Percentiles rank a stretch among this genome's conserved stretches.
phyloP scores from a whole-genome alignment of 2,329 filamentous ascomycete genomes.

The Aureobasidium namibiae region DNA sequence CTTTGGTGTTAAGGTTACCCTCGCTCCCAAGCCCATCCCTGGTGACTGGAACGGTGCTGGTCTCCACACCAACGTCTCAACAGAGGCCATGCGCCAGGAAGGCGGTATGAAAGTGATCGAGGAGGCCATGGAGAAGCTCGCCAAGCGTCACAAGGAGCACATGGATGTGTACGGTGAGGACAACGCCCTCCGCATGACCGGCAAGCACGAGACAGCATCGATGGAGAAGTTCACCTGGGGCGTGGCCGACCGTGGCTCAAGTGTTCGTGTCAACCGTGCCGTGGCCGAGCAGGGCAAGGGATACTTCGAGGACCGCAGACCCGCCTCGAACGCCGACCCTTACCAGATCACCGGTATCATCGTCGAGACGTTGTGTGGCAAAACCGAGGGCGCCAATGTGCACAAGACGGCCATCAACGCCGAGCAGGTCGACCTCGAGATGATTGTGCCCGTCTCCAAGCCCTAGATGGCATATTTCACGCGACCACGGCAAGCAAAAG shows the following conservation, averaged over 20 bases:
- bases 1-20: slow-evolving; percentile 90
- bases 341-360: slow-evolving; percentile 79
- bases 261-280: slow-evolving; percentile 84
- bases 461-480: slow-evolving; percentile 19
- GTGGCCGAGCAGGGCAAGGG: slow-evolving; percentile 81
- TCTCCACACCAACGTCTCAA: slow-evolving; percentile 91
- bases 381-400: slow-evolving; percentile 41
- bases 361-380: slow-evolving; percentile 57
- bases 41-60: slow-evolving; percentile 97
- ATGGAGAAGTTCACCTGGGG: slow-evolving; percentile 93
- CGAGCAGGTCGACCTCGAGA: slow-evolving; percentile 29
- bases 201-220: slow-evolving; percentile 83
- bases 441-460: slow-evolving; percentile 24
- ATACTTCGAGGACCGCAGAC: slow-evolving; percentile 69
- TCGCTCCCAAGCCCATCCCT: slow-evolving; percentile 90
- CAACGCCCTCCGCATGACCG: slow-evolving; percentile 90
- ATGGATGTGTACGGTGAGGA: slow-evolving; percentile 93
- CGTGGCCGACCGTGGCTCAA: slow-evolving; percentile 90
- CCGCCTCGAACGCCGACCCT: slow-evolving; percentile 76
- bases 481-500: slow-evolving; percentile 5
- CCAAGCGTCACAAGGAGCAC: slow-evolving; percentile 43
- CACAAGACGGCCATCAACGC: slow-evolving; percentile 31
- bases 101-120: slow-evolving; percentile 96
- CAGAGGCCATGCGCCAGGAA: slow-evolving; percentile 76
- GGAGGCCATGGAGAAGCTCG: slow-evolving; percentile 53